A percentile compares a stretch with the other conserved stretches of the same genome.
phyloP scores from a whole-genome alignment of 2,329 filamentous ascomycete species.

The Stachybotrys chlorohalonatus region DNA sequence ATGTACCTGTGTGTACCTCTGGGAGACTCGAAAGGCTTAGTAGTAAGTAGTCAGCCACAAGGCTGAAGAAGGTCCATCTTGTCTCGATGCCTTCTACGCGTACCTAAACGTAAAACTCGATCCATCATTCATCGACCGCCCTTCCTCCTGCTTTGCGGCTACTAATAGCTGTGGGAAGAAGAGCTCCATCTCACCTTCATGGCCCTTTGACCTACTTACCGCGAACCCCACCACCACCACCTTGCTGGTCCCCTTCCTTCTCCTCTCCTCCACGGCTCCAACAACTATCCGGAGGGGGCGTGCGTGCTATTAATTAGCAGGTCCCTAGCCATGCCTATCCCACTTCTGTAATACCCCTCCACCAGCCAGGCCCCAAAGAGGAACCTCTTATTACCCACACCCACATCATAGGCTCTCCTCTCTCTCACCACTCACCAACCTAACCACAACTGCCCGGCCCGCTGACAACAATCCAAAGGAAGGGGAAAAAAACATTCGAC shows the following conservation, averaged over 20 bases:
- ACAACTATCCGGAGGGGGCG: neutral
- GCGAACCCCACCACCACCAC: neutral
- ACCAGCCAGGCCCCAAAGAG: neutral
- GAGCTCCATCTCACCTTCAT: no score
- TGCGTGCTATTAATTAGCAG: neutral
- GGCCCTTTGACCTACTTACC: neutral
- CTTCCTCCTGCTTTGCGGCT: no score
- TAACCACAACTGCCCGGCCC: neutral
- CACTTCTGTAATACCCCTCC: neutral
- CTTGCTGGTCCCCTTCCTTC: no score
- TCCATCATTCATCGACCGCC: no score
- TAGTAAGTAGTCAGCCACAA: no score
- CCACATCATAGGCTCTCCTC: neutral
- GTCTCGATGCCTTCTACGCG: no score
- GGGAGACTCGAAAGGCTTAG: no score
- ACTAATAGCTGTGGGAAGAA: no score
- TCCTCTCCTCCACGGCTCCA: neutral
- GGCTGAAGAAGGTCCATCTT: no score
- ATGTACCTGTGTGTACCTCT: no score
- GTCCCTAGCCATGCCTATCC: neutral
- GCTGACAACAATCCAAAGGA: no score
- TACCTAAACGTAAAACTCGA: no score
- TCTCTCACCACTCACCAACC: neutral
- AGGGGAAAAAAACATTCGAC: neutral
- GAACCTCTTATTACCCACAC: neutral